Evolutionary conservation across 345 rosid species (phyloP).

Genomic region (Camelina laxa): DNA sequence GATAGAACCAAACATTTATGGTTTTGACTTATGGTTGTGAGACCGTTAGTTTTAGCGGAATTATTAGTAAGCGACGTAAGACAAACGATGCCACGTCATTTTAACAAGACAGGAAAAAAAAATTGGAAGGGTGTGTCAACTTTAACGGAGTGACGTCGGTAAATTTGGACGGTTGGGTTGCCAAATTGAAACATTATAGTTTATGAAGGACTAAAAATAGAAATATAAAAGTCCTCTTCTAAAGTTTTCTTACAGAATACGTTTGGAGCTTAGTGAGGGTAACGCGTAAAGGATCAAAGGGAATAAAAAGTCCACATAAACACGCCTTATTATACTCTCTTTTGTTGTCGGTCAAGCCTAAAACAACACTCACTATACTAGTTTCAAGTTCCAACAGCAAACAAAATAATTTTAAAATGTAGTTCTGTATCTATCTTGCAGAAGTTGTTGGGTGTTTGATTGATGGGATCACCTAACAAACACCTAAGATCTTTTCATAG

Average conservation of each 20-base stretch:
- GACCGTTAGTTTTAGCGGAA: constrained; percentile 31
- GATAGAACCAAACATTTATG: not conserved
- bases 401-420: no score
- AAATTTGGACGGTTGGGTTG: not conserved
- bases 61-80: constrained; percentile 13
- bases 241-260: not conserved
- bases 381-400: no score
- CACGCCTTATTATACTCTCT: no score
- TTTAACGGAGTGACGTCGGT: constrained; percentile 15
- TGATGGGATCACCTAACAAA: no score
- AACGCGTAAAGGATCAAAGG: not conserved
- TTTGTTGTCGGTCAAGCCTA: no score
- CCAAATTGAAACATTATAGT: not conserved
- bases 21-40: constrained; percentile 13
- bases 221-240: not conserved
- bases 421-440: no score
- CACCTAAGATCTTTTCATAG: no score
- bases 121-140: not conserved
- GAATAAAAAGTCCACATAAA: no score
- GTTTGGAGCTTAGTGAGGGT: not conserved
- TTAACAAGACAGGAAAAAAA: not conserved
- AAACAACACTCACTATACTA: no score
- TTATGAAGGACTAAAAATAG: not conserved
- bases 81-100: constrained; percentile 25
- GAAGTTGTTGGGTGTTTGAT: no score